These are phyloP conservation scores for Phylloporus sp. DNA, from an alignment of 768 basidiomycete species.

Conservation along the genomic window DNA sequence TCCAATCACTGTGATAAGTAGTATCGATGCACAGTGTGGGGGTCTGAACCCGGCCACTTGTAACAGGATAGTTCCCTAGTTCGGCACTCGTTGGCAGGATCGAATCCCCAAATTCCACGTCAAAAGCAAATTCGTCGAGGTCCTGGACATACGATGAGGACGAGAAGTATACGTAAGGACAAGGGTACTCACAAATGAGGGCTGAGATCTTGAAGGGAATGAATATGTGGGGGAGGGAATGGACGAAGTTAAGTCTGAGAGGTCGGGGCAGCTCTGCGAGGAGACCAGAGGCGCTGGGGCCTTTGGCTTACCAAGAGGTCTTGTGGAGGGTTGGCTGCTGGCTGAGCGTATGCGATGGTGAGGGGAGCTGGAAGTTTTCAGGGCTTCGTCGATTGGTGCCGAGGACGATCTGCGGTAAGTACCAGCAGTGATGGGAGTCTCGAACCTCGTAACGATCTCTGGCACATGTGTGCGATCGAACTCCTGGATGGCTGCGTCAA, in stretches of 20 bases:
- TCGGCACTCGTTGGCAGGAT: constrained; percentile 17
- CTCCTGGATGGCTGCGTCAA: constrained; percentile 60
- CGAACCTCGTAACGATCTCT: constrained; percentile 67
- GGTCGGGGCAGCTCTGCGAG: constrained; percentile 28
- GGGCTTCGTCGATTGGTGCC: constrained; percentile 45
- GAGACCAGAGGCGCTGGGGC: constrained; percentile 1
- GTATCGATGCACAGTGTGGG: constrained; percentile 41
- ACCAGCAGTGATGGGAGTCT: constrained; percentile 68
- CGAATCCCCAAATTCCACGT: constrained; percentile 28
- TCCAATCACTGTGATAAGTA: constrained; percentile 39
- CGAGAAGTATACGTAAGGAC: neutral
- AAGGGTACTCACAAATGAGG: constrained; percentile 45
- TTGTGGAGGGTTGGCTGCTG: constrained; percentile 21
- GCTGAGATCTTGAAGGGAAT: constrained; percentile 38
- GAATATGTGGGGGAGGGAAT: constrained; percentile 26
- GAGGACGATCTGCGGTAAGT: constrained; percentile 68
- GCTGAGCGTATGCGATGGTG: constrained; percentile 19
- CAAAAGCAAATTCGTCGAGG: constrained; percentile 29
- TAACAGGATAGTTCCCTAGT: constrained; percentile 21
- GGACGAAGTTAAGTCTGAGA: constrained; percentile 34
- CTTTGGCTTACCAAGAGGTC: constrained; percentile 3
- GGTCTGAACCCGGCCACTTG: constrained; percentile 22
- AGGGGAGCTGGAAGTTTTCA: constrained; percentile 26
- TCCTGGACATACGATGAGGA: constrained; percentile 16
- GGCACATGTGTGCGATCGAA: constrained; percentile 52